phyloP scores from a whole-genome alignment of 2,329 filamentous ascomycete genomes.

The Pseudogymnoascus sp. region DNA sequence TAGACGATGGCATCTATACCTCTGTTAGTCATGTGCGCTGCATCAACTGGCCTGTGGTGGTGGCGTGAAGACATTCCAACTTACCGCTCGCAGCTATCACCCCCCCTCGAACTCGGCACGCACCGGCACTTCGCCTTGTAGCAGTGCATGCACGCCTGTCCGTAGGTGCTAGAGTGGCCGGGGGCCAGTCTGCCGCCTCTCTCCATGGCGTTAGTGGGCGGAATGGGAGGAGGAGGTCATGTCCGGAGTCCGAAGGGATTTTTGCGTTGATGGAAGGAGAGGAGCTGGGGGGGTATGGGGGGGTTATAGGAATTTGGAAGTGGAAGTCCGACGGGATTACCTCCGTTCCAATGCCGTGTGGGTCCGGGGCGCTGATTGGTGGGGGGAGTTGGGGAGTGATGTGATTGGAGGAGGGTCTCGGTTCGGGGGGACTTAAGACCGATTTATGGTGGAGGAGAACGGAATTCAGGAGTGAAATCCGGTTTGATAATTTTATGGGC shows the following conservation, averaged over 20 bases:
- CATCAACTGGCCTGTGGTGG: background rate
- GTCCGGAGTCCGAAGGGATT: background rate
- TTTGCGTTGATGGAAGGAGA: background rate
- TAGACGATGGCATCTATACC: slow-evolving; percentile 34
- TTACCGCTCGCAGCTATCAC: slow-evolving; percentile 14
- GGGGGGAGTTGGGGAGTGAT: background rate
- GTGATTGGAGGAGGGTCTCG: background rate
- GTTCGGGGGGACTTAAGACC: background rate
- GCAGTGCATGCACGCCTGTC: slow-evolving; percentile 20
- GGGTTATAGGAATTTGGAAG: background rate
- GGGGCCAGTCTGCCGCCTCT: background rate
- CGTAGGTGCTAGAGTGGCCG: slow-evolving; percentile 12
- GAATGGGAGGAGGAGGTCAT: background rate
- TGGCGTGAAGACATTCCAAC: background rate
- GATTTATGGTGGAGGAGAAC: background rate
- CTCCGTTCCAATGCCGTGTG: background rate
- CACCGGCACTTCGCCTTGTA: slow-evolving; percentile 22
- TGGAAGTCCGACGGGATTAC: background rate
- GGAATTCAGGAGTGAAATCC: background rate
- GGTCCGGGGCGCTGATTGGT: background rate
- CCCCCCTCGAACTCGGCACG: slow-evolving; percentile 15
- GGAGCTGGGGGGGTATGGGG: background rate
- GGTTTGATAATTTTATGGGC: background rate
- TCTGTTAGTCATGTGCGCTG: background rate
- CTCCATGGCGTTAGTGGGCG: background rate